Evolutionary conservation across 2,329 filamentous ascomycete genomes (phyloP), one percentile per base, ranked within the genome.

Genomic region (Periconia macrospinosa): DNA sequence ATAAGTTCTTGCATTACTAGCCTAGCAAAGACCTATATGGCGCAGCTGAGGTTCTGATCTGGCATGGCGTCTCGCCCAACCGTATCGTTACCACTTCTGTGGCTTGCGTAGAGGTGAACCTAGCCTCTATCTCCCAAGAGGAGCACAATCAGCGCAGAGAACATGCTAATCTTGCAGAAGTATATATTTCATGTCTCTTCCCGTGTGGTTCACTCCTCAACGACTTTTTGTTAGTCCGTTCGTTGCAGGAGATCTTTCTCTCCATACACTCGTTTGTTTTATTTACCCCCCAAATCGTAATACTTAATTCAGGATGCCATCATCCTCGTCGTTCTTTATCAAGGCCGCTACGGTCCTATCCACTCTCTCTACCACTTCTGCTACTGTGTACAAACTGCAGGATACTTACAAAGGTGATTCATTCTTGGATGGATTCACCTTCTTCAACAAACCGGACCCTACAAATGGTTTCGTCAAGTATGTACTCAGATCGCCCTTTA

Each of bases 381-480:
- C 65, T 49, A 55, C 59, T 18, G 52, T 52, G 27, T 69, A 67
- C 51, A 37, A 56, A 10, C 19, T 60, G 7, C 42, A 54, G 14
- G 62, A 69, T 42, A 53, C 20, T 19, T 66, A 60, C 44, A 27
- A 52, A 2, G 63, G 59, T 2, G 48, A 41, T 33, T 56, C 58
- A 10, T 71, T 68, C 52, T 62, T 71, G 14, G 56, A 69, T 9
- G 56, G 57, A 10, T 71, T 69, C 54, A 53, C 64, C 49, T 71
- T 68, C 54, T 63, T 62, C 53, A 60, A 58, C 41, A 57, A 51
- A 6, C 52, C 62, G 13, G 59, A 64, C 50, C 63, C 61, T 11
- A 70, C 60, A 20, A 53, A 63, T 43, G 68, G 68, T 45, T 69
- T 62, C 42, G 67, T 70, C 23, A 56, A 59, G 58, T 69, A 63